Conservation (phyloP, 768 basidiomycete genomes). For the Lactarius sanguifluus region DNA sequence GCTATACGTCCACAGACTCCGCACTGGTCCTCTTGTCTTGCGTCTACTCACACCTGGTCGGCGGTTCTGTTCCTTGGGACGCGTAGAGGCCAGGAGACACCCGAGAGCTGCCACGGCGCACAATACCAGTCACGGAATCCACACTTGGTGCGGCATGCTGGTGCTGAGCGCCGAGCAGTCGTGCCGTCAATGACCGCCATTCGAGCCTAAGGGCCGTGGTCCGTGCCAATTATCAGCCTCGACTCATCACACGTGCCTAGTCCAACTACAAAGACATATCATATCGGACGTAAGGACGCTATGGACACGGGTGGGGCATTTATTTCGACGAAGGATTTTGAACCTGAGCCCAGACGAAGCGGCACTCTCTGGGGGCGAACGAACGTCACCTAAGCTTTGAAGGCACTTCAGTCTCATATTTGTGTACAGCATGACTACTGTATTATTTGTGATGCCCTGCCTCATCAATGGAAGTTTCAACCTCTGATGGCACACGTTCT, state of each 20-base stretch:
- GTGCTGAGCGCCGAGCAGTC: slow-evolving; percentile 5
- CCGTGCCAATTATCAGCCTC: slow-evolving; percentile 11
- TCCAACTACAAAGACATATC: neutral
- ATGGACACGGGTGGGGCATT: neutral
- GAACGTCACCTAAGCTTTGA: neutral
- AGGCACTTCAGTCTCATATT: neutral
- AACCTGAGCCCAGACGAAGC: neutral
- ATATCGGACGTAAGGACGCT: neutral
- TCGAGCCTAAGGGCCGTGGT: neutral
- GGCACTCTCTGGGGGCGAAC: neutral
- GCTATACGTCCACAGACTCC: slow-evolving; percentile 5
- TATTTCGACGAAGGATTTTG: neutral
- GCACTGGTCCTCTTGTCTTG: slow-evolving; percentile 3
- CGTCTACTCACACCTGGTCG: slow-evolving; percentile 3
- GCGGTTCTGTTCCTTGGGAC: neutral
- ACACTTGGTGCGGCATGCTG: slow-evolving; percentile 1
- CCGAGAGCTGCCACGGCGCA: neutral
- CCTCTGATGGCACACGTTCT: slow-evolving; percentile 10
- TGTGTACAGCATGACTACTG: neutral
- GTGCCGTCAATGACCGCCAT: neutral
- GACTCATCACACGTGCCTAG: neutral
- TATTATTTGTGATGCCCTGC: neutral
- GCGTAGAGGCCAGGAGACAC: neutral
- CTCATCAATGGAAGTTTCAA: slow-evolving; percentile 14
- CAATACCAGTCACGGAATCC: neutral